Percentiles rank a stretch among this genome's conserved stretches.
Conservation (phyloP, 495 filamentous ascomycete species). For the Echria macrotheca region DNA sequence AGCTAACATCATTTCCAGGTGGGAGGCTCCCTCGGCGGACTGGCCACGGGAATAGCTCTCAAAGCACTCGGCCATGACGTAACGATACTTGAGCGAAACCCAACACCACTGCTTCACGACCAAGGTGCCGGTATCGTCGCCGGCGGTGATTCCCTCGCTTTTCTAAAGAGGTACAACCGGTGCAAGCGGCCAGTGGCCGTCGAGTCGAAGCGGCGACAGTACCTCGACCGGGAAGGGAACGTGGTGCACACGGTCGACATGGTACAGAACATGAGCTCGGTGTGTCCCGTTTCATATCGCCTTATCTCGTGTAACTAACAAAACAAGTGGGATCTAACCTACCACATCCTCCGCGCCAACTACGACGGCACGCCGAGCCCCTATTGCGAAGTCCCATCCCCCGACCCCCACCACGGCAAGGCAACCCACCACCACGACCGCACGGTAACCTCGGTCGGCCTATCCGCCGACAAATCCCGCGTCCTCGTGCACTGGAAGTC, state of each 20-base stretch:
- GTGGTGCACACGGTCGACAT: conserved; percentile 37
- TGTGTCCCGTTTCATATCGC: too few species aligned
- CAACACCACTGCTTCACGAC: conserved; percentile 41
- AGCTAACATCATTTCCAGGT: too few species aligned
- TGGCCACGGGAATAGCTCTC: conserved; percentile 44
- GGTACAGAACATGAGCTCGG: conserved; percentile 44
- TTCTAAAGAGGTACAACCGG: conserved; percentile 34
- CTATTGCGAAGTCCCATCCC: conserved; percentile 39
- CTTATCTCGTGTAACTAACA: too few species aligned
- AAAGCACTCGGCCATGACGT: conserved; percentile 44
- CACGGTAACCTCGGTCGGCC: conserved; percentile 40
- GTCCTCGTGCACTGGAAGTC: conserved; percentile 35
- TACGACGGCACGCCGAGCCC: conserved; percentile 47
- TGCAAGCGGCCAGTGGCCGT: conserved; percentile 30
- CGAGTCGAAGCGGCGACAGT: conserved; percentile 32
- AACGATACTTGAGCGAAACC: conserved; percentile 49
- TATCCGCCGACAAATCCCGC: too few species aligned
- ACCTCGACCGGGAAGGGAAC: conserved; percentile 39
- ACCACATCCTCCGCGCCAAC: conserved; percentile 49
- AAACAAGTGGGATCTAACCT: conserved; percentile 54
- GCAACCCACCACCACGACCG: conserved; percentile 44
- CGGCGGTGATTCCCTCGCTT: conserved; percentile 31
- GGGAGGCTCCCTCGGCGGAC: conserved; percentile 45
- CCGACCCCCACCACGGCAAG: conserved; percentile 30
- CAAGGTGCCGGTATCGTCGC: conserved; percentile 54